phyloP scores from a whole-genome alignment of 768 basidiomycete species.

The Kwoniella dendrophila region DNA sequence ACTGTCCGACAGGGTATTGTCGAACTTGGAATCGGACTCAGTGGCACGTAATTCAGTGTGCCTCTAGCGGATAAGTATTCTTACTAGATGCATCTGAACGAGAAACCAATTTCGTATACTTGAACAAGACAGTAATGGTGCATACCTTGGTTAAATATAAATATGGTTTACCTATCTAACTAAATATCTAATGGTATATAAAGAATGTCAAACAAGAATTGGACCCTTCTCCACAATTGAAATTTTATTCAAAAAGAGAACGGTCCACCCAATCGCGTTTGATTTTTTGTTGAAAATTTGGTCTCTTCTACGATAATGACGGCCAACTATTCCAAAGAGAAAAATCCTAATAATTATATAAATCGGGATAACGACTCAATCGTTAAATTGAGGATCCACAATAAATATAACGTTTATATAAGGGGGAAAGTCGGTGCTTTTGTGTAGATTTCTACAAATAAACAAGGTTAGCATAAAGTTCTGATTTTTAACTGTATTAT shows the following conservation, averaged over 20 bases:
- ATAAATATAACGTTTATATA: background rate
- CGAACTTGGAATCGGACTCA: too few species aligned
- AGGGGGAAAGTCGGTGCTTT: constrained; percentile 38
- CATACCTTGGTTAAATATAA: background rate
- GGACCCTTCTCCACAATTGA: constrained; percentile 34
- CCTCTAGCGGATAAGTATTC: too few species aligned
- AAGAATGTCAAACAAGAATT: constrained; percentile 47
- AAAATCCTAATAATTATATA: background rate
- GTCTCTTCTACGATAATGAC: constrained; percentile 40
- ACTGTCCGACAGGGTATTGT: too few species aligned
- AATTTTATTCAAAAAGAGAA: constrained; percentile 8
- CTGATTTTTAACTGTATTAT: too few species aligned
- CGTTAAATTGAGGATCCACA: constrained; percentile 23
- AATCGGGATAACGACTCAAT: constrained; percentile 21
- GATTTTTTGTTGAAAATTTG: constrained; percentile 9
- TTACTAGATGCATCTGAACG: too few species aligned
- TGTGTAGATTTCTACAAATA: constrained; percentile 22
- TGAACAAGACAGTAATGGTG: background rate
- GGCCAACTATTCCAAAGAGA: constrained; percentile 31
- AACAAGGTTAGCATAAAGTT: background rate
- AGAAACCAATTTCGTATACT: too few species aligned
- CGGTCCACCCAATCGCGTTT: constrained; percentile 48
- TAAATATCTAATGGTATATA: background rate
- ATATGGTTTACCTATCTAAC: background rate
- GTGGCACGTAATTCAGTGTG: too few species aligned